These are phyloP conservation scores for Leccinum subspadiceum DNA, from an alignment of 1,284 basidiomycete genomes.

Conservation along the genomic window DNA sequence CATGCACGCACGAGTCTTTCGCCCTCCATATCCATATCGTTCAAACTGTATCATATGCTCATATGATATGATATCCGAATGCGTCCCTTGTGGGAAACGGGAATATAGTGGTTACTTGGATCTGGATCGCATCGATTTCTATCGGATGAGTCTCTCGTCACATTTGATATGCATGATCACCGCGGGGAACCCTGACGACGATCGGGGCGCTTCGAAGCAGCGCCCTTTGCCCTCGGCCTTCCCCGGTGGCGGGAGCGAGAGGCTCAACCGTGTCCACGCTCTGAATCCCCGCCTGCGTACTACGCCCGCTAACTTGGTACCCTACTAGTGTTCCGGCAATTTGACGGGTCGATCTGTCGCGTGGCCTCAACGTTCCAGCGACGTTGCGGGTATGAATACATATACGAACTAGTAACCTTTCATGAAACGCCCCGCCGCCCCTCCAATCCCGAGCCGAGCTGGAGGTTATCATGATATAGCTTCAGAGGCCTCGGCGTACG, in stretches of 20 bases:
- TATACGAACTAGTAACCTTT: background rate
- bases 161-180: background rate
- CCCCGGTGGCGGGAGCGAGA: background rate
- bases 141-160: background rate
- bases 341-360: background rate
- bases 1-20: background rate
- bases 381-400: background rate
- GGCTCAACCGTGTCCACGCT: background rate
- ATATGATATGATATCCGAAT: background rate
- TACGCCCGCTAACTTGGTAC: background rate
- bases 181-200: background rate
- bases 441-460: background rate
- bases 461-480: background rate
- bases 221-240: background rate
- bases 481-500: no score
- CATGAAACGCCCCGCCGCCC: background rate
- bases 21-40: background rate
- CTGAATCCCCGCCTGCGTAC: background rate
- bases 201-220: background rate
- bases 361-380: background rate
- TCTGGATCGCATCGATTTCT: background rate
- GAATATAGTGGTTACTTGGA: background rate
- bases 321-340: background rate
- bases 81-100: background rate
- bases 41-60: background rate